phyloP scores from a whole-genome alignment of 2,329 filamentous ascomycete species.

The Onygenales sp. region DNA sequence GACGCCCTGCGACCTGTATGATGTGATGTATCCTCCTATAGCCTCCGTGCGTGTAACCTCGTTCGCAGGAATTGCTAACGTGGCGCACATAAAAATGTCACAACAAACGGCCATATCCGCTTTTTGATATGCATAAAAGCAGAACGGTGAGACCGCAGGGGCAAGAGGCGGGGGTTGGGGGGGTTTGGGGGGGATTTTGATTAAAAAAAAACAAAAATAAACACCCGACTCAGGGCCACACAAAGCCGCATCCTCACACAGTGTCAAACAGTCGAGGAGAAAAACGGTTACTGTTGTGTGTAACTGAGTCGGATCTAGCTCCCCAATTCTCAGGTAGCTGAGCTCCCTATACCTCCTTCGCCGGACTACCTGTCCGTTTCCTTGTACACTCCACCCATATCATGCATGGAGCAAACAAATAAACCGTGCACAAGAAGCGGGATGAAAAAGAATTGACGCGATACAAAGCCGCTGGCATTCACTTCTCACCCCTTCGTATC shows the following conservation, averaged over 20 bases:
- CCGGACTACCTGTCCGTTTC: neutral
- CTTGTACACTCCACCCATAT: neutral
- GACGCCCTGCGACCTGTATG: neutral
- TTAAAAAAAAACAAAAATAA: neutral
- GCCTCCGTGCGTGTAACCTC: conserved; percentile 1
- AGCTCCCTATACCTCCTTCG: neutral
- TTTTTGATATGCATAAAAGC: conserved; percentile 1
- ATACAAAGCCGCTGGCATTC: neutral
- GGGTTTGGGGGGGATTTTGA: neutral
- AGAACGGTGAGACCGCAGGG: neutral
- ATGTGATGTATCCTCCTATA: neutral
- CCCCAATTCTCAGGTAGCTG: neutral
- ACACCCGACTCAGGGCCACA: neutral
- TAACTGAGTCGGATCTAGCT: neutral
- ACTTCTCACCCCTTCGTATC: neutral
- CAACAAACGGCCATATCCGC: conserved; percentile 1
- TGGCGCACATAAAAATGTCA: conserved; percentile 1
- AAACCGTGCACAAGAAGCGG: neutral
- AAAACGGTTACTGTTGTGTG: neutral
- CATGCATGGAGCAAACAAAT: neutral
- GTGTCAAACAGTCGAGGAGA: neutral
- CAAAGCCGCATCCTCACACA: neutral
- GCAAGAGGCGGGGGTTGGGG: neutral
- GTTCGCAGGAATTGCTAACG: neutral
- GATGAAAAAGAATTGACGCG: neutral